Base-by-base conservation (phyloP, 129 eudicot species). In the Escallonia rubra region DNA sequence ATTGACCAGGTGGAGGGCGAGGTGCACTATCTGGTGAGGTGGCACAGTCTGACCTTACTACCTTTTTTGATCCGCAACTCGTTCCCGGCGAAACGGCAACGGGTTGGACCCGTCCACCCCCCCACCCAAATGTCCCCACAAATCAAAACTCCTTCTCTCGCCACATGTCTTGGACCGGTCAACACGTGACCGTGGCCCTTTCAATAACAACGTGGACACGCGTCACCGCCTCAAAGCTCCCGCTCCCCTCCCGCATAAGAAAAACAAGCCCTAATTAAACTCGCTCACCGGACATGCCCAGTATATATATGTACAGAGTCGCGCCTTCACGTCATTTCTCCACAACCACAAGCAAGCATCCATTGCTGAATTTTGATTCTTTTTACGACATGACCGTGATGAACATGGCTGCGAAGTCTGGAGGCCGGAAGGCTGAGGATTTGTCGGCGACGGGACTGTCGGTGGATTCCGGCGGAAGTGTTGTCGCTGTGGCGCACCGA, bases 131-230 rank as follows among this genome's bases (percentile, higher is more conserved):
- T 11, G 4, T 8, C 60, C n/a, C 41, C 40, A 2, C 61, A 11
- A 53, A 53, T 4, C 14, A 5, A 9, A 53, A 10, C 4, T 4
- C 41, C 41, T 3, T 3, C 34, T 23, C 34, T 23, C 34, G 34
- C 34, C 34, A 64, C 77, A 72, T 43, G 59, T 61, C 64, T 52
- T 74, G 42, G 53, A 58, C 67, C 79, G 68, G 63, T 76, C 70
- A 76, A 76, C 63, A 47, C 71, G 67, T 43, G 75, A 68, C 46
- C 34, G 34, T 23, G 34, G 34, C 56, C 64, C 70, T 46, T 70
- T 66, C 61, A 65, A 69, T 7, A 69, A 48, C 61, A 38, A 50
- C 44, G 10, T 15, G 10, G 42, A 41, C 77, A 77, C 77, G 63
- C 66, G 77, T 77, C 76, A 65, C 5, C 72, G 8, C 39, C 66